These are phyloP conservation scores for Pythium dissotocum DNA, from an alignment of 352 stramenopile species.

Conservation along the genomic window DNA sequence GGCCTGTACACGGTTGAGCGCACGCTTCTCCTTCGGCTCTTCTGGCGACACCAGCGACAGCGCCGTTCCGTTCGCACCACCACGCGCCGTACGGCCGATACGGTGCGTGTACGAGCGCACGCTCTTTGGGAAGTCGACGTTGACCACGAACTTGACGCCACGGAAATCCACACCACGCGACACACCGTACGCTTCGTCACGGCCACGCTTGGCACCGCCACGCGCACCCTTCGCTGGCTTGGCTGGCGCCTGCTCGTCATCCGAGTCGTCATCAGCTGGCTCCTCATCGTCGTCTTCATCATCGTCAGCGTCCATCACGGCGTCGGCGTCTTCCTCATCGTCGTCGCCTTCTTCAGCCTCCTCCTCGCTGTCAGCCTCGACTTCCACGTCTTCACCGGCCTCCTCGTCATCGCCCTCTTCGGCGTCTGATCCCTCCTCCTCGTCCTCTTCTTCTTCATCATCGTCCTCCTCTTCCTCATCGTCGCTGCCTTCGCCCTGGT, in stretches of 20 bases:
- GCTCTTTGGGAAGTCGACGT: conserved; percentile 97
- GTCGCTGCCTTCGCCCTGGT: conserved; percentile 56
- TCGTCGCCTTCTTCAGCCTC: conserved; percentile 45
- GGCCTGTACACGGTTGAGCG: conserved; percentile 91
- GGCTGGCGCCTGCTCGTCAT: conserved; percentile 23
- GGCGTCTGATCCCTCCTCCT: conserved; percentile 43
- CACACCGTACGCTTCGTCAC: conserved; percentile 94
- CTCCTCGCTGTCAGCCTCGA: conserved; percentile 37
- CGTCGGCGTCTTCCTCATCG: conserved; percentile 72
- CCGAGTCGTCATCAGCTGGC: conserved; percentile 34
- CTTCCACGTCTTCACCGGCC: conserved; percentile 48
- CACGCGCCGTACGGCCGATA: conserved; percentile 97
- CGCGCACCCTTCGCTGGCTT: conserved; percentile 25
- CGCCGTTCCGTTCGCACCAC: conserved; percentile 94
- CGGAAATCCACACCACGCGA: conserved; percentile 98
- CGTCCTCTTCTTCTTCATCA: conserved; percentile 55
- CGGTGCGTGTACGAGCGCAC: conserved; percentile 97
- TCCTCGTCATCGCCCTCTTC: conserved; percentile 49
- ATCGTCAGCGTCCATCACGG: conserved; percentile 55
- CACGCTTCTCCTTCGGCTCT: conserved; percentile 76
- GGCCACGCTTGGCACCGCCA: conserved; percentile 51
- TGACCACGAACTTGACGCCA: conserved; percentile 98
- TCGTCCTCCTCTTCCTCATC: conserved; percentile 74
- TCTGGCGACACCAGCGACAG: conserved; percentile 93
- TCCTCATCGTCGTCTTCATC: conserved; percentile 39